Evolutionary conservation across 352 stramenopile genomes (phyloP).

Genomic region (Thalassiosira exigua): DNA sequence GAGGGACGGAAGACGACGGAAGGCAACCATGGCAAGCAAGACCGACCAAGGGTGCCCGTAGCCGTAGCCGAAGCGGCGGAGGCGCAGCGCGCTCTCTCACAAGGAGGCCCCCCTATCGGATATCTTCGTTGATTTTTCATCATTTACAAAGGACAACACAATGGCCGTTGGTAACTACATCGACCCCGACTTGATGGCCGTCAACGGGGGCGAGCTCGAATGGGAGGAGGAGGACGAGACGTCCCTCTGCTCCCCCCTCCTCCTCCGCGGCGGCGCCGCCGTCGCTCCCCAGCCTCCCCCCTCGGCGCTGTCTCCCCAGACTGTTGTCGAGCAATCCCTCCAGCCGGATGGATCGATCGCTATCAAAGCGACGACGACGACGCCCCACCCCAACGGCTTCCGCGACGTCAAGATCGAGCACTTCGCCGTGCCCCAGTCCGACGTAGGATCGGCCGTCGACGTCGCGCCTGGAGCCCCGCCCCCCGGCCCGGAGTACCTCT

Average conservation of each 20-base stretch:
- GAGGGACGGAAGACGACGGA: too few species aligned
- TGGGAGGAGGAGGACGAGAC: slow-evolving; percentile 6
- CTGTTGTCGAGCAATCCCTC: slow-evolving; percentile 1
- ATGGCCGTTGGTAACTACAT: too few species aligned
- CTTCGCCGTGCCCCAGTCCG: slow-evolving; percentile 15
- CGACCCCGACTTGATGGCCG: too few species aligned
- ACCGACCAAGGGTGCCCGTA: too few species aligned
- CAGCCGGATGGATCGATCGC: slow-evolving; percentile 20
- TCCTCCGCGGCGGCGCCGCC: not conserved
- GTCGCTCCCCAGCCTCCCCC: not conserved
- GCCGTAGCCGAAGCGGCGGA: slow-evolving; percentile 16
- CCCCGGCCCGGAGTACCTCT: slow-evolving; percentile 19
- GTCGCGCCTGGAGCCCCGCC: not conserved
- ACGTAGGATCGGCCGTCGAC: slow-evolving; percentile 1
- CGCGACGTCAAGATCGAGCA: slow-evolving; percentile 25
- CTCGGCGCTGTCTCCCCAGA: not conserved
- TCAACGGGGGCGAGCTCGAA: slow-evolving; percentile 2
- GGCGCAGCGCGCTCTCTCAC: too few species aligned
- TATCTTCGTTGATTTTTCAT: too few species aligned
- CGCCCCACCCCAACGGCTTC: slow-evolving; percentile 21
- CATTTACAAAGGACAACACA: too few species aligned
- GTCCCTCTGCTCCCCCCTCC: slow-evolving; percentile 8
- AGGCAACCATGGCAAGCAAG: too few species aligned
- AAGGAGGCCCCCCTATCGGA: too few species aligned
- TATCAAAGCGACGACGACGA: slow-evolving; percentile 22